A percentile compares a stretch with the other conserved stretches of the same genome.
phyloP scores from a whole-genome alignment of 2,329 filamentous ascomycete genomes.

The Penicillium sumatraense region DNA sequence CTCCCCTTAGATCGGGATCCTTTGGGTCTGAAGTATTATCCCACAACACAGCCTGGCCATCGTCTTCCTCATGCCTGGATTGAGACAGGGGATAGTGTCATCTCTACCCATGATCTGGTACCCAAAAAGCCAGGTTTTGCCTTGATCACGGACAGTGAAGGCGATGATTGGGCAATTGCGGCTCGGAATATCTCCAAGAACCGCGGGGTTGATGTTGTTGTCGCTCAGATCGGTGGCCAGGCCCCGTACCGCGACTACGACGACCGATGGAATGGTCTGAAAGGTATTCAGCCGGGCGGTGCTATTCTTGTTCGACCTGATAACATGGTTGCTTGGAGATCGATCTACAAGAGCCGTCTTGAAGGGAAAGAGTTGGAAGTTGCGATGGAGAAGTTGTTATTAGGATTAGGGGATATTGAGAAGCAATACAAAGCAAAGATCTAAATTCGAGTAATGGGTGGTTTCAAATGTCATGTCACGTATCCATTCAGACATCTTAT shows the following conservation, averaged over 20 bases:
- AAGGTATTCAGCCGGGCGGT: constrained; percentile 1
- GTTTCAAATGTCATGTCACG: background rate
- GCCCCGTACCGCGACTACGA: constrained; percentile 5
- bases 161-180: constrained; percentile 14
- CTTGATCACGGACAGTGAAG: constrained; percentile 21
- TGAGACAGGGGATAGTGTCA: constrained; percentile 8
- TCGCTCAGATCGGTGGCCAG: constrained; percentile 1
- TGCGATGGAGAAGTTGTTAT: background rate
- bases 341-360: constrained; percentile 1
- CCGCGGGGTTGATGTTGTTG: background rate
- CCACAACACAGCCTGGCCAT: constrained; percentile 31
- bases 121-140: constrained; percentile 5
- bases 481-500: background rate
- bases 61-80: constrained; percentile 33
- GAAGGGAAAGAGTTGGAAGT: background rate
- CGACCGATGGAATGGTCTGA: constrained; percentile 2
- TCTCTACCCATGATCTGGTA: constrained; percentile 30
- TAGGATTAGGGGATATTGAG: background rate
- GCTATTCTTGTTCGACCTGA: constrained; percentile 9
- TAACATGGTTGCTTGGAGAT: constrained; percentile 10
- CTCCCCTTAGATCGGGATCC: constrained; percentile 16
- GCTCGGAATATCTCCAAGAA: constrained; percentile 6
- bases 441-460: background rate
- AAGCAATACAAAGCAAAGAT: background rate
- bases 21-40: constrained; percentile 20